Conservation (phyloP, 495 filamentous ascomycete genomes). For the Parathielavia hyrcaniae region DNA sequence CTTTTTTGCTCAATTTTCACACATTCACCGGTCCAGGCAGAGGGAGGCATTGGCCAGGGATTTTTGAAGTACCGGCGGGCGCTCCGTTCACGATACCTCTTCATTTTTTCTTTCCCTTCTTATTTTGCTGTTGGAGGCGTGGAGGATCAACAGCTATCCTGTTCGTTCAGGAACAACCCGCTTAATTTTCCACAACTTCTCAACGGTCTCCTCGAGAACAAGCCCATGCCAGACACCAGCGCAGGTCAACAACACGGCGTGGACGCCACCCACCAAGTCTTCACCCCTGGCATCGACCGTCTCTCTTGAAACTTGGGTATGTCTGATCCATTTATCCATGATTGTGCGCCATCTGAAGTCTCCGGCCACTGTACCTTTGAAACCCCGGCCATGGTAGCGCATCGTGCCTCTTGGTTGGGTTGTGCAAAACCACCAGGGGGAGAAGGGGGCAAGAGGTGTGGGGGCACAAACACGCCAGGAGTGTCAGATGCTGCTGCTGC, state of each 20-base stretch:
- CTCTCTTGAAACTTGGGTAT: conserved; percentile 9
- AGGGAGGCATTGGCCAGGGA: background rate
- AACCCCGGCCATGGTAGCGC: background rate
- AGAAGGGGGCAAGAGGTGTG: background rate
- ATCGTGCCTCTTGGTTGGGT: conserved; percentile 12
- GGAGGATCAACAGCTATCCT: too few species aligned
- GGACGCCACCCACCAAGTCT: background rate
- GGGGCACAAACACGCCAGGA: background rate
- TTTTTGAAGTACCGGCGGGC: too few species aligned
- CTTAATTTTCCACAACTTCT: background rate
- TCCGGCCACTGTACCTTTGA: background rate
- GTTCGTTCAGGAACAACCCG: too few species aligned
- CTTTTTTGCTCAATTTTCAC: background rate
- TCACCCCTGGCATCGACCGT: background rate
- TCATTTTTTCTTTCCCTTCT: too few species aligned
- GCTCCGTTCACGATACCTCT: too few species aligned
- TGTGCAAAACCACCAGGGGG: conserved; percentile 9
- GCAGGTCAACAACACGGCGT: background rate
- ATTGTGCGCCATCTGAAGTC: conserved; percentile 8
- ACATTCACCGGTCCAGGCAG: background rate
- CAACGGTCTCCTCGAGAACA: background rate
- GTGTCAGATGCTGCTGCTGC: background rate
- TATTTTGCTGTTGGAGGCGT: too few species aligned
- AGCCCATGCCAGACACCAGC: background rate
- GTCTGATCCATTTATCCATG: conserved; percentile 9